Conservation (phyloP, 306 rosid genomes). For the Ziziphus jujuba region DNA sequence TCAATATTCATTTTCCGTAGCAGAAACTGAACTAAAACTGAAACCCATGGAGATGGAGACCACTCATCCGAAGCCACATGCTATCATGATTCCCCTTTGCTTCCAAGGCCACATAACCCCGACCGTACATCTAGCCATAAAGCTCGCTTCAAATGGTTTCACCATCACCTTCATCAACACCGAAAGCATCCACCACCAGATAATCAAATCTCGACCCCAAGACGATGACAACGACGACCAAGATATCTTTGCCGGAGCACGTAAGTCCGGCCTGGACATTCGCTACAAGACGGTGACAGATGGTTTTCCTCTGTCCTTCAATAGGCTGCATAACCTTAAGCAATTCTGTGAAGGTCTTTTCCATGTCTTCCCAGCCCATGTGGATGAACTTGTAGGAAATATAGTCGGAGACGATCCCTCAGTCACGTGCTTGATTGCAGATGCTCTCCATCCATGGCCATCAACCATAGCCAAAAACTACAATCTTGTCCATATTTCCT, state of each 20-base stretch:
- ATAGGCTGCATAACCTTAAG: constrained; percentile 17
- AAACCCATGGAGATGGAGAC: not conserved
- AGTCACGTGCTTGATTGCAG: constrained; percentile 35
- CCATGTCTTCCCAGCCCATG: constrained; percentile 27
- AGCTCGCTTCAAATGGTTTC: constrained; percentile 26
- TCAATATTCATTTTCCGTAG: too few relatives aligned
- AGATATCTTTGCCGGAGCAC: constrained; percentile 28
- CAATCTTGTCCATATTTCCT: constrained; percentile 31
- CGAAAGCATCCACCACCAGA: constrained; percentile 10
- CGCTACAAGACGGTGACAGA: constrained; percentile 34
- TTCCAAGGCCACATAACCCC: constrained; percentile 33
- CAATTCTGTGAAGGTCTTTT: constrained; percentile 8
- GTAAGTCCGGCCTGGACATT: constrained; percentile 27
- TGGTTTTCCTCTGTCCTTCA: constrained; percentile 24
- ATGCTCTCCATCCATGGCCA: constrained; percentile 24
- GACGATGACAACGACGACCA: not conserved
- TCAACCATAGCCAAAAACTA: constrained; percentile 25
- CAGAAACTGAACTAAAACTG: not conserved
- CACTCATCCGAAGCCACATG: constrained; percentile 19
- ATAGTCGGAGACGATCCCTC: constrained; percentile 24
- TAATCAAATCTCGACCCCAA: constrained; percentile 16
- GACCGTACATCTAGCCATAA: constrained; percentile 21
- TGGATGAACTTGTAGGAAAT: constrained; percentile 33
- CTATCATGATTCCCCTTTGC: constrained; percentile 16
- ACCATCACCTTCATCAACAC: constrained; percentile 30